phyloP scores from a whole-genome alignment of 768 basidiomycete genomes.

The Fomitopsis serialis region DNA sequence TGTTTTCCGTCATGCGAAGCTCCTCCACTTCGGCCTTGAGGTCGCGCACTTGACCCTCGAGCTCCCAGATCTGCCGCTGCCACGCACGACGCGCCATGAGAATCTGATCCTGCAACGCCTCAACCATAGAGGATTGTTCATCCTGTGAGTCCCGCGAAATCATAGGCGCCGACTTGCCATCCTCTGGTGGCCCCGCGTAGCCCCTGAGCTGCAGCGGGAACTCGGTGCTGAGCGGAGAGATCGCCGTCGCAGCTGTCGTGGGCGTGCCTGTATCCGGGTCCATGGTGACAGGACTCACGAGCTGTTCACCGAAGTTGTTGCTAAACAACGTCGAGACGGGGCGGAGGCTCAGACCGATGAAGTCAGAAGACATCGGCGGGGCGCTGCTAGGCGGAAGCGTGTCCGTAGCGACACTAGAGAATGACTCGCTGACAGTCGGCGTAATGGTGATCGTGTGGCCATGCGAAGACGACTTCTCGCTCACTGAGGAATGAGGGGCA shows the following conservation, averaged over 20 bases:
- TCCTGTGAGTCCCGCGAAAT: slow-evolving; percentile 28
- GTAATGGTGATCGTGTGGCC: slow-evolving; percentile 10
- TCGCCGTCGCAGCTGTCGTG: slow-evolving; percentile 38
- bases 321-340: slow-evolving; percentile 77
- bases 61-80: slow-evolving; percentile 71
- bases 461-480: slow-evolving; percentile 8
- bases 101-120: slow-evolving; percentile 58
- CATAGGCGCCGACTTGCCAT: slow-evolving; percentile 25
- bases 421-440: slow-evolving; percentile 13
- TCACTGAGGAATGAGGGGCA: slow-evolving; percentile 11
- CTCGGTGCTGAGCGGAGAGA: slow-evolving; percentile 46
- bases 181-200: slow-evolving; percentile 15
- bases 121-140: slow-evolving; percentile 42
- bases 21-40: slow-evolving; percentile 65
- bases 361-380: slow-evolving; percentile 56
- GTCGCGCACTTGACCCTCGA: slow-evolving; percentile 69
- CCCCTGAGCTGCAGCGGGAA: slow-evolving; percentile 15
- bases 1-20: slow-evolving; percentile 35
- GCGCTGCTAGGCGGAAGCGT: slow-evolving; percentile 49
- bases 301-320: slow-evolving; percentile 51
- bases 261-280: slow-evolving; percentile 45
- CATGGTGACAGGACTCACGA: slow-evolving; percentile 19
- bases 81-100: slow-evolving; percentile 52
- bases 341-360: slow-evolving; percentile 62
- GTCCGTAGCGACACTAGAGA: slow-evolving; percentile 5